Percentiles rank a stretch among this genome's conserved stretches.
Conservation (phyloP, 2,329 filamentous ascomycete genomes). For the Penicillium sclerotigenum region DNA sequence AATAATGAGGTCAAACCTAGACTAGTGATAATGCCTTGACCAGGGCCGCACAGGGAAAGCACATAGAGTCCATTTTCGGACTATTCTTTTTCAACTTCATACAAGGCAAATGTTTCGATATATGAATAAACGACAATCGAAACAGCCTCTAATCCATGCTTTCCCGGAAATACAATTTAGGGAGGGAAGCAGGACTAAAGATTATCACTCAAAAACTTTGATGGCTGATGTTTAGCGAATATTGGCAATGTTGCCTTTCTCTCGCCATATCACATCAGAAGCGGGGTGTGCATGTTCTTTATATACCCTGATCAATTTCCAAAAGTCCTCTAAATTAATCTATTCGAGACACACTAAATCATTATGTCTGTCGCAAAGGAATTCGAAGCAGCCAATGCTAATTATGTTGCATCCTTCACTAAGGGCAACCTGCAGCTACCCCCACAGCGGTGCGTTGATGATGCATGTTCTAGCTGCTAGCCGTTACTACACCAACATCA, state of each 20-base stretch:
- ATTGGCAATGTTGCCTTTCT: neutral
- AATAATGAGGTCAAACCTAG: neutral
- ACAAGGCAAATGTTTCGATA: neutral
- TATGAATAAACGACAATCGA: neutral
- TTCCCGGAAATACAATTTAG: neutral
- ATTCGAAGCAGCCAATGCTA: constrained; percentile 55
- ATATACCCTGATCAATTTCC: constrained; percentile 2
- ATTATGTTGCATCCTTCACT: constrained; percentile 60
- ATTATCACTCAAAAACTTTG: neutral
- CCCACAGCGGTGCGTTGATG: constrained; percentile 54
- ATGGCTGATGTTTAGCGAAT: neutral
- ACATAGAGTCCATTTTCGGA: neutral
- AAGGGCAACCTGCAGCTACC: constrained; percentile 65
- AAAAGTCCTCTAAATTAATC: constrained; percentile 6
- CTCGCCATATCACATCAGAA: constrained; percentile 4
- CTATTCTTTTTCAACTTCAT: neutral
- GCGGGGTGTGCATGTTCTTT: constrained; percentile 12
- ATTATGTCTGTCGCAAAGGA: constrained; percentile 44
- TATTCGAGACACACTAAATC: neutral
- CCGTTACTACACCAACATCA: neutral
- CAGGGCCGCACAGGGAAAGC: neutral
- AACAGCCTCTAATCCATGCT: neutral
- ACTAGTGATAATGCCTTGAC: neutral
- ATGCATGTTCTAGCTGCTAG: neutral
- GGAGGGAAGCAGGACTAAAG: neutral